phyloP scores from a whole-genome alignment of 495 filamentous ascomycete genomes.

The Hypoxylon fragiforme region DNA sequence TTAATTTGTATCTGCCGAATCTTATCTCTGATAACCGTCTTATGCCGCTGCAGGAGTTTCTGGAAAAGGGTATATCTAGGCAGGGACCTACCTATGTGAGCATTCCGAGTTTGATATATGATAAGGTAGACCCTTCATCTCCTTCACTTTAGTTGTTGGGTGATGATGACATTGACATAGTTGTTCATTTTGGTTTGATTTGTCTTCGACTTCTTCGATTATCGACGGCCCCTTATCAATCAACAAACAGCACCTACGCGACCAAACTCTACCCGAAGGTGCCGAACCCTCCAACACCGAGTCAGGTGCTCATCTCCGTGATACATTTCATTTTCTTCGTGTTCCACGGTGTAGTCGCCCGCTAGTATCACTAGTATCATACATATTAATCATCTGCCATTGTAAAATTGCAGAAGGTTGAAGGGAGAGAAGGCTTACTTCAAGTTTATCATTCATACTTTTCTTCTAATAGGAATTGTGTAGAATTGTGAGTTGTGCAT shows the following conservation, averaged over 20 bases:
- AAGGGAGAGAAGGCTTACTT: background rate
- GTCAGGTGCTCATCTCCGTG: background rate
- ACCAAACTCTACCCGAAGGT: background rate
- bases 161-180: background rate
- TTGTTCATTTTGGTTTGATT: background rate
- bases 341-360: background rate
- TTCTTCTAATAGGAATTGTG: background rate
- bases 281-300: background rate
- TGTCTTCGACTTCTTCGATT: too few relatives aligned
- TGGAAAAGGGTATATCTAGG: too few relatives aligned
- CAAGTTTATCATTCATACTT: background rate
- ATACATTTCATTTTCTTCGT: background rate
- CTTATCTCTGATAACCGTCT: constrained; percentile 7
- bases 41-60: constrained; percentile 18
- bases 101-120: background rate
- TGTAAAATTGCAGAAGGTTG: background rate
- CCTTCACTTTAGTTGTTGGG: too few relatives aligned
- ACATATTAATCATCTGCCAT: background rate
- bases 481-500: too few relatives aligned
- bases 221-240: too few relatives aligned
- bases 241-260: too few relatives aligned
- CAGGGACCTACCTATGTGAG: constrained; percentile 15
- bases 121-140: background rate
- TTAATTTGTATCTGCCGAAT: constrained; percentile 9
- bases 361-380: background rate